Evolutionary conservation across 257 asterid species (phyloP), one percentile per base, ranked within the genome.

Genomic region (Perilla frutescens): DNA sequence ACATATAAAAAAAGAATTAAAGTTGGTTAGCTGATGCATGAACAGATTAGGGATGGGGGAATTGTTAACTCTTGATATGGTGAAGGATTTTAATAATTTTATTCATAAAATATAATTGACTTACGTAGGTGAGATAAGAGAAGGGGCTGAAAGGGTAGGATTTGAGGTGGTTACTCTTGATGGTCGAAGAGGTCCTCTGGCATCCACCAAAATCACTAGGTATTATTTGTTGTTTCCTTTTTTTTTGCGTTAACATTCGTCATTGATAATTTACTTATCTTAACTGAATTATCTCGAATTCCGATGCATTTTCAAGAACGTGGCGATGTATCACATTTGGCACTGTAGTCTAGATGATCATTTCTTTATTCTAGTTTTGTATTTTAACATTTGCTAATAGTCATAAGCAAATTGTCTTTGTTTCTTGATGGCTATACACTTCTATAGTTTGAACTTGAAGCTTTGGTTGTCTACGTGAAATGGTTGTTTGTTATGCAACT

Each of bases 121-220:
- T 63, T 63, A 43, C 56, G 0, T 64, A 92, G 96, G 94, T 80
- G 98, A 90, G 82, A 65, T 90, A 50, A 86, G 96, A 82, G 92
- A 90, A 78, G 96, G 91, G 74, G 71, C 80, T 15, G 86, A 86
- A 68, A 86, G 96, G 81, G 86, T 84, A 56, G 96, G 98, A 20
- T 92, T 88, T 77, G 96, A 92, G 80, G 96, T 92, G 72, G 92
- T 90, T 56, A 90, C 94, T 9, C 75, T 88, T 8, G 96, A 88
- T 82, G 91, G 92, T 39, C 92, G 91, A 61, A 81, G 62, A 40
- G 93, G 80, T 80, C 89, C 80, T 78, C 96, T 90, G 5, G 90
- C 93, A 60, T 88, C 94, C 72, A 81, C 81, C 84, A 79, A 50
- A 36, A 50, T 82, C 64, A 81, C 88, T 51, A 85, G 96, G 93